Conservation (phyloP, 1,284 basidiomycete species). For the Ganoderma multipileum region DNA sequence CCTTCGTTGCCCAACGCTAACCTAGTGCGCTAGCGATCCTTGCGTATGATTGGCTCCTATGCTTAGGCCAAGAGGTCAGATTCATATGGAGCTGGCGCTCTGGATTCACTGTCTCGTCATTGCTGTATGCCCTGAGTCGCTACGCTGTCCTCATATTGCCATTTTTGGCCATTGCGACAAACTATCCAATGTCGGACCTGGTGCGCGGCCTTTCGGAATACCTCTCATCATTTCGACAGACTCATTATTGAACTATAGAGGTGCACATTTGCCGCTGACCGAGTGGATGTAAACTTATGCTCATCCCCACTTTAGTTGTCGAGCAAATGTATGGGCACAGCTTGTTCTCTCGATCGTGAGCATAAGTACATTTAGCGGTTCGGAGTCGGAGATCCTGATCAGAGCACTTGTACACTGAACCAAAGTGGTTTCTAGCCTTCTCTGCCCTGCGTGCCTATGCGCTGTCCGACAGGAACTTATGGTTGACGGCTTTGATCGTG, state of each 20-base stretch:
- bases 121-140: neutral
- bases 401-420: neutral
- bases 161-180: neutral
- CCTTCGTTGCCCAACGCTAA: neutral
- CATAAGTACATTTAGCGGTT: neutral
- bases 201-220: neutral
- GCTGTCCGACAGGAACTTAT: neutral
- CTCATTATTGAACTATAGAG: neutral
- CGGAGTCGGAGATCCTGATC: neutral
- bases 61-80: neutral
- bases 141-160: neutral
- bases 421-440: neutral
- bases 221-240: neutral
- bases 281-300: neutral
- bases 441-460: neutral
- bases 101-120: neutral
- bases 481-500: neutral
- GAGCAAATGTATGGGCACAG: neutral
- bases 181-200: neutral
- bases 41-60: neutral
- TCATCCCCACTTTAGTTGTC: neutral
- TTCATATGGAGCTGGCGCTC: neutral
- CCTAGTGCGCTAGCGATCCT: neutral
- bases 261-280: neutral
- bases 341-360: neutral